Evolutionary conservation across 1,284 basidiomycete genomes (phyloP), one percentile per base, ranked within the genome.

Genomic region (Sanghuangporus sanghuang): DNA sequence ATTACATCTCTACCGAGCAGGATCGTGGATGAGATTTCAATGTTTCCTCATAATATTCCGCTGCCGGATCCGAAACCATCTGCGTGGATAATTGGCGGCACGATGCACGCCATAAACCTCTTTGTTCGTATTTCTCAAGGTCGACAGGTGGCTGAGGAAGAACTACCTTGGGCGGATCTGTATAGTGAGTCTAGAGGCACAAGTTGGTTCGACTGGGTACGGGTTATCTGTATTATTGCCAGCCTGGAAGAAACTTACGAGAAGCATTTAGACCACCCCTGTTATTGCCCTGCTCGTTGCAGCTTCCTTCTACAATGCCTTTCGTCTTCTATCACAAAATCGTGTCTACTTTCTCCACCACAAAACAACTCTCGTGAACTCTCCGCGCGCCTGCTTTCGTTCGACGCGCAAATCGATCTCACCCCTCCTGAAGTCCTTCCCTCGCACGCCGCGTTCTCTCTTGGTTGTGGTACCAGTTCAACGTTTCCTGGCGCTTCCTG

Each of bases 171-270:
- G 89, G 89, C 91, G 68, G 85, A 89, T 70, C 84, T 90, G 77
- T 85, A 87, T 66, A 80, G 79, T 66, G 87, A 89, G 71, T 83
- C 76, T 61, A 80, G 83, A 69, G 80, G 80, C 32, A 75, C 78
- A n/a, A 77, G 84, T 6, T 92, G 89, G 89, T 86, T 91, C 66
- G 85, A 90, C 74, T 92, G 89, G 90, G 90, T 90, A 57, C 11
- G 62, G 52, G 16, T 14, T 21, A 67, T 38, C 35, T 38, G 18
- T 38, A 11, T 36, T n/a, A n/a, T n/a, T n/a, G n/a, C n/a, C n/a
- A n/a, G n/a, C n/a, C n/a, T n/a, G n/a, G n/a, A 18, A 9, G 21
- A 18, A 36, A 2, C 32, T 54, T 14, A 54, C 21, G 23, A 40
- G 21, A 9, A 18, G 58, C 44, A 59, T 63, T 39, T 67, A 90